phyloP scores from a whole-genome alignment of 140 eudicot species.

The Senecio squalidus region DNA sequence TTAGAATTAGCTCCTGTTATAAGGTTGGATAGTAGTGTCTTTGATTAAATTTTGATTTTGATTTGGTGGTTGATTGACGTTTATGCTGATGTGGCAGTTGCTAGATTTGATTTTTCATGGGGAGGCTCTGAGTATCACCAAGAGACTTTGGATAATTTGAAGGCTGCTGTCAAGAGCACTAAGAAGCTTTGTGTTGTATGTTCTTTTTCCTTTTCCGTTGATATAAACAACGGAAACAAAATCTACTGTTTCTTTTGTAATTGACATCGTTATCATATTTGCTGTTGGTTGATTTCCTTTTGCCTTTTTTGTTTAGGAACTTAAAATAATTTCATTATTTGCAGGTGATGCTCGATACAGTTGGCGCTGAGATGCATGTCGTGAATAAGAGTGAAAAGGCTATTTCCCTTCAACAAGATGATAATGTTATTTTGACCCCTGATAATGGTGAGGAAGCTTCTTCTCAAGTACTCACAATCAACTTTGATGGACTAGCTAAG shows the following conservation, averaged over 20 bases:
- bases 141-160: conserved; percentile 81
- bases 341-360: conserved; percentile 93
- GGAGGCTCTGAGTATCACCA: conserved; percentile 75
- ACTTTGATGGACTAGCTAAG: too few species aligned
- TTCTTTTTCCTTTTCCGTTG: neutral
- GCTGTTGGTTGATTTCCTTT: too few species aligned
- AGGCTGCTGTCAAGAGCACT: conserved; percentile 67
- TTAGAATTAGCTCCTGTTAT: too few species aligned
- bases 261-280: too few species aligned
- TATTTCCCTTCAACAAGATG: conserved; percentile 63
- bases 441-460: conserved; percentile 71
- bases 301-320: too few species aligned
- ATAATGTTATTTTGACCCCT: conserved; percentile 64
- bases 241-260: neutral
- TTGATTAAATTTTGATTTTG: too few species aligned
- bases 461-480: conserved; percentile 63
- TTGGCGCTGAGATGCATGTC: conserved; percentile 85
- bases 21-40: too few species aligned
- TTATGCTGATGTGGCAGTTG: conserved; percentile 63
- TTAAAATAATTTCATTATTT: neutral
- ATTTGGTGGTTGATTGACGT: too few species aligned
- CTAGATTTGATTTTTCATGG: conserved; percentile 94
- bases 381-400: conserved; percentile 57
- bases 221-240: neutral
- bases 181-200: conserved; percentile 94